phyloP scores from a whole-genome alignment of 495 filamentous ascomycete genomes.

The Neurospora sp. region DNA sequence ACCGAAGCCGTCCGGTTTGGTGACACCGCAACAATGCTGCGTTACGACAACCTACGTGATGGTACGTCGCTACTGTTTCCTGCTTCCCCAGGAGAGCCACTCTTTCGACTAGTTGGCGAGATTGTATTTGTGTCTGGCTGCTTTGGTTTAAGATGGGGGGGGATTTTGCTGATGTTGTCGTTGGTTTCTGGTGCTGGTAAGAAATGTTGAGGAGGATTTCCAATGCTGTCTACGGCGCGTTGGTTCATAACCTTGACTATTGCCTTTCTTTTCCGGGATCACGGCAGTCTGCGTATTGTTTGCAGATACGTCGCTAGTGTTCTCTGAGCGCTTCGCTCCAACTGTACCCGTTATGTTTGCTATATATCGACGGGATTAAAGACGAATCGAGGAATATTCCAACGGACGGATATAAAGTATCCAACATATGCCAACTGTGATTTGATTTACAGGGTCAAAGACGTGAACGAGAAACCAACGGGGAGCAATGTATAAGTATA shows the following conservation, averaged over 20 bases:
- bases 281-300: background rate
- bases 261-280: background rate
- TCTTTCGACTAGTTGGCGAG: background rate
- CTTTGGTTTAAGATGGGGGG: background rate
- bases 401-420: no score
- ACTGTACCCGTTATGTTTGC: background rate
- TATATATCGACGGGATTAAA: background rate
- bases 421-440: no score
- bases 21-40: conserved; percentile 7
- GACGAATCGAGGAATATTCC: no score
- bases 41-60: conserved; percentile 2
- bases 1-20: conserved; percentile 4
- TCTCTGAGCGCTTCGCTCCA: background rate
- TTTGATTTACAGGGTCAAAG: background rate
- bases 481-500: background rate
- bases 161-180: background rate
- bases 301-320: background rate
- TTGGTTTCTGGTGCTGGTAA: background rate
- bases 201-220: background rate
- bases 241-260: background rate
- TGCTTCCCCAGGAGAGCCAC: background rate
- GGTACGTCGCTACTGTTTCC: background rate
- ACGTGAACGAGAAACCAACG: background rate
- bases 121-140: background rate
- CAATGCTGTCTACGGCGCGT: background rate